Conservation (phyloP, 169 alveolate species). For the Plasmodium billcollinsi region DNA sequence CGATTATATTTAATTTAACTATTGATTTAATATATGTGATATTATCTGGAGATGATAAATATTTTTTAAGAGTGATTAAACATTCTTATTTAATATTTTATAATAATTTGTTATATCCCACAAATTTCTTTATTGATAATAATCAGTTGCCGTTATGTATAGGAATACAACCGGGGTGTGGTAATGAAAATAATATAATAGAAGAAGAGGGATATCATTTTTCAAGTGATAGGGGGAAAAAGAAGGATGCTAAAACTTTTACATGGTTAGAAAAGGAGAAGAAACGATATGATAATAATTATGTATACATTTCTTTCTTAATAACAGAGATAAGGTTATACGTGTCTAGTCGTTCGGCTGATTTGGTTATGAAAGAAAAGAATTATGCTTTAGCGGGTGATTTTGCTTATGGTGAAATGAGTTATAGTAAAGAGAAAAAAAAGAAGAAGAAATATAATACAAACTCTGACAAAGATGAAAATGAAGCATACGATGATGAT, state of each 20-base stretch:
- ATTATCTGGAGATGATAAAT: conserved; percentile 41
- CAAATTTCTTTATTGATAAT: conserved; percentile 30
- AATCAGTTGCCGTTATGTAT: conserved; percentile 9
- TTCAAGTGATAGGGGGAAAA: neutral
- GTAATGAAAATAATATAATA: neutral
- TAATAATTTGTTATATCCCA: conserved; percentile 36
- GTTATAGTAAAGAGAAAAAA: neutral
- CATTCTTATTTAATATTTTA: conserved; percentile 43
- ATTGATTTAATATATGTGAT: conserved; percentile 59
- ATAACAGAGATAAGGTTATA: conserved; percentile 39
- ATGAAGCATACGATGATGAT: neutral
- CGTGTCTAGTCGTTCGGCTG: conserved; percentile 54
- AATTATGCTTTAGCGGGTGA: neutral
- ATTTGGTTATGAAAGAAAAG: conserved; percentile 12
- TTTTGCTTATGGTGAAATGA: neutral
- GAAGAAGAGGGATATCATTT: neutral
- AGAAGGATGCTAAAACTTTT: neutral
- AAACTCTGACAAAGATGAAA: neutral
- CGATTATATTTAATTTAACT: conserved; percentile 39
- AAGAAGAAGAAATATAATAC: neutral
- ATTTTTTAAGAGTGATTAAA: conserved; percentile 12
- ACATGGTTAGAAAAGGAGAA: neutral
- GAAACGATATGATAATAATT: neutral
- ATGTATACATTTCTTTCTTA: conserved; percentile 28
- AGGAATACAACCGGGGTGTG: conserved; percentile 9